These are phyloP conservation scores for Arxiozyma slooffiae DNA, from an alignment of 1,139 yeast genomes.

Conservation along the genomic window DNA sequence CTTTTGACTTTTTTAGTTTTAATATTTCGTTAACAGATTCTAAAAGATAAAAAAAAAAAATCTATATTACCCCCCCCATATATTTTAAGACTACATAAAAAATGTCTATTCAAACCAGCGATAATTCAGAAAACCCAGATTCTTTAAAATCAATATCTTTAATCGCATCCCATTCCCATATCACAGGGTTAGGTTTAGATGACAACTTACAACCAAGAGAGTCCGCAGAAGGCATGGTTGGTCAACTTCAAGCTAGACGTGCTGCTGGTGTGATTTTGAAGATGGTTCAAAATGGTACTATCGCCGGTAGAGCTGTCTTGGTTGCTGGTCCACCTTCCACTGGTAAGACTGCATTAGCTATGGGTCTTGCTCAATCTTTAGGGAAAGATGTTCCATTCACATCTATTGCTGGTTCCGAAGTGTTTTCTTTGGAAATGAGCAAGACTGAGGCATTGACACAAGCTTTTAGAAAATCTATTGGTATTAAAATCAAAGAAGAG, in stretches of 20 bases:
- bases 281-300: conserved; percentile 87
- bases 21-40: no score
- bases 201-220: conserved; percentile 78
- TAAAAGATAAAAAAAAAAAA: no score
- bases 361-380: conserved; percentile 85
- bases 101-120: conserved; percentile 39
- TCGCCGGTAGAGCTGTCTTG: conserved; percentile 93
- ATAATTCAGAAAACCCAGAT: conserved; percentile 35
- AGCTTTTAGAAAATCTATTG: conserved; percentile 91
- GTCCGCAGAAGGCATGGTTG: conserved; percentile 90
- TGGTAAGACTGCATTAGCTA: conserved; percentile 97
- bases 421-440: conserved; percentile 80
- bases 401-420: conserved; percentile 87
- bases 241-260: conserved; percentile 85
- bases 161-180: conserved; percentile 96
- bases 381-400: conserved; percentile 94
- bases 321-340: conserved; percentile 98
- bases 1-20: no score
- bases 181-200: conserved; percentile 88
- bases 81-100: no score
- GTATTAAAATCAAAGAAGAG: conserved; percentile 90
- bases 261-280: conserved; percentile 92
- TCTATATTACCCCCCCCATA: no score
- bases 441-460: conserved; percentile 95
- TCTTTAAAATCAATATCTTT: conserved; percentile 50